Percentiles rank a stretch among this genome's conserved stretches.
Conservation (phyloP, 2,329 filamentous ascomycete species). For the Cytospora schulzeri region DNA sequence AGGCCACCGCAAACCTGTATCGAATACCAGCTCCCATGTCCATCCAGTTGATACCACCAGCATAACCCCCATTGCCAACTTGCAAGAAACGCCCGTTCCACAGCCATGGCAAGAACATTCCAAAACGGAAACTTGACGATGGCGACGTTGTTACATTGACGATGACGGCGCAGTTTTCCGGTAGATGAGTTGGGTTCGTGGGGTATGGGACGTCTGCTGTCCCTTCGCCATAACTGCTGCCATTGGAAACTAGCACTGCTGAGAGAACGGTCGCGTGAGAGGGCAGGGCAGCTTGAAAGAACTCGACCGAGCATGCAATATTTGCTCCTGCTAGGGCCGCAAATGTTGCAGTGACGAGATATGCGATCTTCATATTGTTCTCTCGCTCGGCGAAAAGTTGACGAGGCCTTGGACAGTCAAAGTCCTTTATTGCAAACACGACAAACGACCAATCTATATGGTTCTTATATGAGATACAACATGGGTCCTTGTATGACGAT, state of each 20-base stretch:
- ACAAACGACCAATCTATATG: not conserved
- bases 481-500: not conserved
- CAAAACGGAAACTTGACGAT: conserved; percentile 40
- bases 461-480: no score
- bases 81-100: conserved; percentile 43
- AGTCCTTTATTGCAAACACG: not conserved
- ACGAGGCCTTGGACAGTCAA: not conserved
- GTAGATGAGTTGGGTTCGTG: conserved; percentile 40
- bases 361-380: not conserved
- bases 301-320: conserved; percentile 17
- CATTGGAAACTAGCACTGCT: conserved; percentile 35
- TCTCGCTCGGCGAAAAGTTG: not conserved
- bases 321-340: not conserved
- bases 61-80: conserved; percentile 44
- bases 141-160: conserved; percentile 38
- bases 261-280: conserved; percentile 34
- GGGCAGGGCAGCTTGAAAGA: conserved; percentile 33
- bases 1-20: conserved; percentile 46
- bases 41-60: conserved; percentile 37
- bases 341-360: not conserved
- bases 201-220: conserved; percentile 39
- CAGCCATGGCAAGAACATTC: conserved; percentile 41
- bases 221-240: conserved; percentile 42
- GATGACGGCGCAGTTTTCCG: conserved; percentile 43
- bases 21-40: conserved; percentile 36